Conservation (phyloP, 2,329 filamentous ascomycete species). For the Ilyonectria sp. region DNA sequence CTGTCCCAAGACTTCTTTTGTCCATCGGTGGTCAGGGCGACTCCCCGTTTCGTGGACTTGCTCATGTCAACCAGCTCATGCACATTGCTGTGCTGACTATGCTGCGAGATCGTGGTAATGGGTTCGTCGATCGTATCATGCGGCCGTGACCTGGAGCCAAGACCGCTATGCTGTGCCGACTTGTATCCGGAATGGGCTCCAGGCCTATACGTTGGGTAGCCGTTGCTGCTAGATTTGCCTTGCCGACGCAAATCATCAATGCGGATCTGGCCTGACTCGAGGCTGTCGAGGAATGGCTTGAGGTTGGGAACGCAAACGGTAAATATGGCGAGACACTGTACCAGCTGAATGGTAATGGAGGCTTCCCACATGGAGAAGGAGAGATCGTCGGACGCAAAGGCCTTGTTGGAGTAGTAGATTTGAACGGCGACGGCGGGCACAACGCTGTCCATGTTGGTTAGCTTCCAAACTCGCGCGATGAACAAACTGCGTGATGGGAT, state of each 20-base stretch:
- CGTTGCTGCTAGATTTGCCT: slow-evolving; percentile 40
- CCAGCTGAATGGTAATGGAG: slow-evolving; percentile 43
- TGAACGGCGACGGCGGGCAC: slow-evolving; percentile 48
- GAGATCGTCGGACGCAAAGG: slow-evolving; percentile 41
- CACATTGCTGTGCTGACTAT: slow-evolving; percentile 31
- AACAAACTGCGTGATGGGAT: not conserved
- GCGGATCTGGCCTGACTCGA: slow-evolving; percentile 49
- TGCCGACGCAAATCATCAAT: slow-evolving; percentile 48
- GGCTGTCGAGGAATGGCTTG: slow-evolving; percentile 50
- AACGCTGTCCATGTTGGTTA: slow-evolving; percentile 38
- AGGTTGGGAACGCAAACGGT: slow-evolving; percentile 49
- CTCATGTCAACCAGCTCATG: slow-evolving; percentile 36
- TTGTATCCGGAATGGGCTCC: slow-evolving; percentile 38
- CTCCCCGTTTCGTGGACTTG: slow-evolving; percentile 17
- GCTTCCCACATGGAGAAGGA: slow-evolving; percentile 46
- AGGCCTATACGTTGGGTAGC: slow-evolving; percentile 34
- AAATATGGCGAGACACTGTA: slow-evolving; percentile 48
- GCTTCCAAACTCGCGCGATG: not conserved
- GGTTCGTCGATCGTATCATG: slow-evolving; percentile 7
- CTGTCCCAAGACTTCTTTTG: slow-evolving; percentile 37
- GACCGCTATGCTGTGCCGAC: slow-evolving; percentile 34
- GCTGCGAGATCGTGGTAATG: slow-evolving; percentile 20
- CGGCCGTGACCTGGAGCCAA: slow-evolving; percentile 28
- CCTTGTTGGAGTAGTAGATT: slow-evolving; percentile 45
- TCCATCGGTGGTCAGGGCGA: not conserved